A percentile compares a stretch with the other conserved stretches of the same genome.
phyloP scores from a whole-genome alignment of 2,329 filamentous ascomycete genomes.

The Talaromyces verruculosus region DNA sequence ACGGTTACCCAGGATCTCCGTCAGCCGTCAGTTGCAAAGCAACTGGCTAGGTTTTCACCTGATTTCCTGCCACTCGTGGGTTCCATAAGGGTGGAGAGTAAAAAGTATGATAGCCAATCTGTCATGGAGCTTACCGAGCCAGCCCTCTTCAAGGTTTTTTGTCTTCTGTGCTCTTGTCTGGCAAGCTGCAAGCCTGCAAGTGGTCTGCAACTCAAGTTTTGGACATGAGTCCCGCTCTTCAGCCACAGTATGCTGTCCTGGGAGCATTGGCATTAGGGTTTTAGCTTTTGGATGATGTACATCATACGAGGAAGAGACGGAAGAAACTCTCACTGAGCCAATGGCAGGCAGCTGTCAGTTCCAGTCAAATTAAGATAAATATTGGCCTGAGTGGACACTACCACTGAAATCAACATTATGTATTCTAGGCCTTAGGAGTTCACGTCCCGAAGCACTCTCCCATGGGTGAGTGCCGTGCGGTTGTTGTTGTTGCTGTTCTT shows the following conservation, averaged over 20 bases:
- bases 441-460: not conserved
- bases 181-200: not conserved
- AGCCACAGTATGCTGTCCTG: conserved; percentile 6
- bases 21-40: not conserved
- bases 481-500: not conserved
- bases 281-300: conserved; percentile 12
- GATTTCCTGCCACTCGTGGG: not conserved
- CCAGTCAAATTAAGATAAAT: not conserved
- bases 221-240: not conserved
- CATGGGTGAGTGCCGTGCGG: not conserved
- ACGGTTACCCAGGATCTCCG: conserved; percentile 9
- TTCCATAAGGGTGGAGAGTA: conserved; percentile 7
- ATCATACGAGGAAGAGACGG: conserved; percentile 10
- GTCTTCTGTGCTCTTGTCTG: not conserved
- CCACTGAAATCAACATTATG: not conserved
- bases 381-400: not conserved
- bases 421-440: not conserved
- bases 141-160: conserved; percentile 11
- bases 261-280: not conserved
- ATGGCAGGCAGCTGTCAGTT: not conserved
- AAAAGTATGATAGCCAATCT: conserved; percentile 11
- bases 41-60: conserved; percentile 7
- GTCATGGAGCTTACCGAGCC: conserved; percentile 2
- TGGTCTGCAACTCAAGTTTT: not conserved
- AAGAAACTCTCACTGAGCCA: conserved; percentile 10